Base-by-base conservation (phyloP, 768 basidiomycete species). In the Lactarius tabidus region DNA sequence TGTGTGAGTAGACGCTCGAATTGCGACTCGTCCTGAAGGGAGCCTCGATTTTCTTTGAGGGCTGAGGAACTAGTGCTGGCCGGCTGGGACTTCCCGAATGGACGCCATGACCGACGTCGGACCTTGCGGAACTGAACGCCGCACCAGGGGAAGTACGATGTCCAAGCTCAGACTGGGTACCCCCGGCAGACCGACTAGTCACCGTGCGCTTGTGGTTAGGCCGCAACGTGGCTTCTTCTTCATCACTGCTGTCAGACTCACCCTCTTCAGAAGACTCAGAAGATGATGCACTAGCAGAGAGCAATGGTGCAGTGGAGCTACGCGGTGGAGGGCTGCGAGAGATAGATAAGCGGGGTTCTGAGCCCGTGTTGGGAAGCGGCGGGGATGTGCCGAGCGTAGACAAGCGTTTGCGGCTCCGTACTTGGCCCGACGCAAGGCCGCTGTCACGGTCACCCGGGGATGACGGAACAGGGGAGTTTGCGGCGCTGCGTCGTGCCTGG, bases 401-500 rank as follows among this genome's bases (percentile, higher is more conserved):
- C 8, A 64, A 67, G 51, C 63, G 68, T 57, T 43, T 60, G 53
- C 51, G 67, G 29, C 58, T 63, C n/a, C 57, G 57, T 39, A 55
- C 58, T 39, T 51, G 55, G 31, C 59, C 35, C 6, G 63, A 61
- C 12, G 57, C 43, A 12, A 33, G 18, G 28, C 23, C 51, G 26
- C 23, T 62, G 26, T 68, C 67, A 29, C 33, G 52, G 39, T 64
- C 63, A 6, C 57, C 66, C 12, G 54, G 23, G 3, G 33, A 26
- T 31, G 65, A 67, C 35, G 86, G 82, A 0, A 75, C 79, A 12
- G 89, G 88, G 0, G 87, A 89, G 59, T 81, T 83, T 15, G 87
- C 80, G 31, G 79, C 74, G 68, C 85, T 86, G 56, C 86, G 80
- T 48, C 89, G 78, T 5, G 89, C 87, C 62, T 90, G 88, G 23